Percentiles rank a stretch among this genome's conserved stretches.
Conservation (phyloP, 2,329 filamentous ascomycete species). For the Acrodontium crateriforme region DNA sequence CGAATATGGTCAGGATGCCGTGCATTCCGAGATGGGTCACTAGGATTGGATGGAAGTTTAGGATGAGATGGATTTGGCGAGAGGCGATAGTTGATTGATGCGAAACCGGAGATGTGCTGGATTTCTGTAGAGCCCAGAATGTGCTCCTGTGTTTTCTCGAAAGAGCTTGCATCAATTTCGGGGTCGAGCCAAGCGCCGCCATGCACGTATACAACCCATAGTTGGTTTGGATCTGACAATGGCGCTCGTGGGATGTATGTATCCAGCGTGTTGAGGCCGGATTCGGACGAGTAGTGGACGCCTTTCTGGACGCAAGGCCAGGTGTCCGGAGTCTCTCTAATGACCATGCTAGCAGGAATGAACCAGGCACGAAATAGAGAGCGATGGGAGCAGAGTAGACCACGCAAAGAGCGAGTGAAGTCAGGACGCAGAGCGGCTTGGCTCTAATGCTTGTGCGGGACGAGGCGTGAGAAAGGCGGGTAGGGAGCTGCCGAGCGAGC, state of each 20-base stretch:
- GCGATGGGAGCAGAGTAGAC: too few species aligned
- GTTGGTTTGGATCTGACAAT: slow-evolving; percentile 6
- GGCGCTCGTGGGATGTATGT: slow-evolving; percentile 27
- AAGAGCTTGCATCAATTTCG: slow-evolving; percentile 22
- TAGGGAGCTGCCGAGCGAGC: too few species aligned
- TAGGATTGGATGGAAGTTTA: slow-evolving; percentile 32
- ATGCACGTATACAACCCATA: slow-evolving; percentile 31
- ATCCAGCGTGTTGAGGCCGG: slow-evolving; percentile 28
- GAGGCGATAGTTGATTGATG: slow-evolving; percentile 52
- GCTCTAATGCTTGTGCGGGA: too few species aligned
- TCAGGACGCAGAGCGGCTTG: too few species aligned
- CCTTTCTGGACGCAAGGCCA: slow-evolving; percentile 14
- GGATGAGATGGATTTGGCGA: slow-evolving; percentile 35
- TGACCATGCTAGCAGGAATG: background rate
- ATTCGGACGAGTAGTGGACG: slow-evolving; percentile 18
- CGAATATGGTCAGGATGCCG: slow-evolving; percentile 47
- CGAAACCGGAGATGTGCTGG: slow-evolving; percentile 42
- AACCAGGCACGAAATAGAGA: too few species aligned
- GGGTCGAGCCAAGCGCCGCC: slow-evolving; percentile 39
- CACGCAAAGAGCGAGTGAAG: too few species aligned
- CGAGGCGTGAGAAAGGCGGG: too few species aligned
- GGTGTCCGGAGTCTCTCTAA: slow-evolving; percentile 9
- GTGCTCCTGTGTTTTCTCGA: slow-evolving; percentile 24
- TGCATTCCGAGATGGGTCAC: slow-evolving; percentile 34
- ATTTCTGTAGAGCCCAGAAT: slow-evolving; percentile 17